Percentiles rank a stretch among this genome's conserved stretches.
Evolutionary conservation across 2,329 filamentous ascomycete genomes (phyloP).

Genomic region (Elsinoe batatas): DNA sequence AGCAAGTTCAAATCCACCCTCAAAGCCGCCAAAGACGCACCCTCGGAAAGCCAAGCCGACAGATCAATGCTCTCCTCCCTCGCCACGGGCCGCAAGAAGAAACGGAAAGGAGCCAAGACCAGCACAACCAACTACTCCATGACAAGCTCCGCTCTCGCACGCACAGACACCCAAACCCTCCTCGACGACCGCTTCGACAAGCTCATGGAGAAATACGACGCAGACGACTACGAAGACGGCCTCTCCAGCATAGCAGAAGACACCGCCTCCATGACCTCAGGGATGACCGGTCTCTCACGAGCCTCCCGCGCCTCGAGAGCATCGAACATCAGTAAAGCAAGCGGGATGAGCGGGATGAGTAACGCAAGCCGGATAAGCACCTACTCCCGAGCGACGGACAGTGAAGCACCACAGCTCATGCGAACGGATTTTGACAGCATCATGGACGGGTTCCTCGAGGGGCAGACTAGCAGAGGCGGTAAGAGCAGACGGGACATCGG

Average conservation of each 20-base stretch:
- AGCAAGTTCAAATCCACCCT: constrained; percentile 67
- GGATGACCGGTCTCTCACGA: constrained; percentile 42
- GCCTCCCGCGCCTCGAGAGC: constrained; percentile 31
- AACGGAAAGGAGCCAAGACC: constrained; percentile 88
- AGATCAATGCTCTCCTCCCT: constrained; percentile 61
- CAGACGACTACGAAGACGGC: constrained; percentile 35
- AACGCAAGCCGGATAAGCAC: constrained; percentile 23
- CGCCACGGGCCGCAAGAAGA: constrained; percentile 75
- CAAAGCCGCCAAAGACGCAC: constrained; percentile 40
- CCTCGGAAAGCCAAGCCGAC: constrained; percentile 58
- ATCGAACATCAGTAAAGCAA: constrained; percentile 28
- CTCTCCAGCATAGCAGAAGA: constrained; percentile 34
- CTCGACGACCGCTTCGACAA: constrained; percentile 86
- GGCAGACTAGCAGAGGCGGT: constrained; percentile 54
- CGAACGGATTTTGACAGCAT: constrained; percentile 77
- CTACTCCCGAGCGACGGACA: constrained; percentile 27
- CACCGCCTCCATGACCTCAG: constrained; percentile 35
- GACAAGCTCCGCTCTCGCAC: constrained; percentile 76
- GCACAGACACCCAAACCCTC: constrained; percentile 76
- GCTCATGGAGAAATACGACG: constrained; percentile 72
- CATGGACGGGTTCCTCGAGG: constrained; percentile 84
- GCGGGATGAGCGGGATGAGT: constrained; percentile 29
- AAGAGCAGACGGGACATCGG: constrained; percentile 35
- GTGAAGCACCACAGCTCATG: constrained; percentile 43
- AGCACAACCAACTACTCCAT: constrained; percentile 82